Conservation (phyloP, 208 protist genomes). For the Leishmania braziliensis region DNA sequence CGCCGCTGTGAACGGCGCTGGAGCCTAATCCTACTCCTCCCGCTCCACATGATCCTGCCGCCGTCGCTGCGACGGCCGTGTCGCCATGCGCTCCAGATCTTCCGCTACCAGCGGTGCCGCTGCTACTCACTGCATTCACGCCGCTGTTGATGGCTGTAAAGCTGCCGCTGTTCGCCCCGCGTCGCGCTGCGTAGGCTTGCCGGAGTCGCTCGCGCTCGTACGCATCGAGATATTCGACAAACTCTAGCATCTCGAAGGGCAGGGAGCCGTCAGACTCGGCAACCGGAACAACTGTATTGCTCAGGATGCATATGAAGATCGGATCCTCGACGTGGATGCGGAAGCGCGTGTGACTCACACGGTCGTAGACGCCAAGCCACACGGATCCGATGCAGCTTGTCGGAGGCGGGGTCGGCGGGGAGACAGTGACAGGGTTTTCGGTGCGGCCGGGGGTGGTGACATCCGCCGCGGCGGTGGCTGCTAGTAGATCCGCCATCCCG, state of each 20-base stretch:
- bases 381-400: conserved; percentile 7
- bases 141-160: conserved; percentile 14
- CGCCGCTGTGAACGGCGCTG: neutral
- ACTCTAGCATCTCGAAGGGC: conserved; percentile 31
- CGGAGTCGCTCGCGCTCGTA: conserved; percentile 28
- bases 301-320: conserved; percentile 19
- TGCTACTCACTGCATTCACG: neutral
- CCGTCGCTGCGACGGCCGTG: neutral
- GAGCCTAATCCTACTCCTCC: neutral
- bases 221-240: conserved; percentile 25
- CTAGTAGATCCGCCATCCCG: neutral
- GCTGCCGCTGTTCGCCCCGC: conserved; percentile 20
- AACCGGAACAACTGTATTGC: conserved; percentile 20
- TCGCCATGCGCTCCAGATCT: neutral
- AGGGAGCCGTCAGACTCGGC: conserved; percentile 28
- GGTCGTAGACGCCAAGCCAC: conserved; percentile 31
- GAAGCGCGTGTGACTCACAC: conserved; percentile 19
- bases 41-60: neutral
- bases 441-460: neutral
- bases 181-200: conserved; percentile 14
- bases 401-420: neutral
- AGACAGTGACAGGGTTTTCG: neutral
- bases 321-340: conserved; percentile 30
- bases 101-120: conserved; percentile 9
- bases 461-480: neutral